Evolutionary conservation across 441 rosid genomes (phyloP), one percentile per base, ranked within the genome.

Genomic region (Omphalea diandra): DNA sequence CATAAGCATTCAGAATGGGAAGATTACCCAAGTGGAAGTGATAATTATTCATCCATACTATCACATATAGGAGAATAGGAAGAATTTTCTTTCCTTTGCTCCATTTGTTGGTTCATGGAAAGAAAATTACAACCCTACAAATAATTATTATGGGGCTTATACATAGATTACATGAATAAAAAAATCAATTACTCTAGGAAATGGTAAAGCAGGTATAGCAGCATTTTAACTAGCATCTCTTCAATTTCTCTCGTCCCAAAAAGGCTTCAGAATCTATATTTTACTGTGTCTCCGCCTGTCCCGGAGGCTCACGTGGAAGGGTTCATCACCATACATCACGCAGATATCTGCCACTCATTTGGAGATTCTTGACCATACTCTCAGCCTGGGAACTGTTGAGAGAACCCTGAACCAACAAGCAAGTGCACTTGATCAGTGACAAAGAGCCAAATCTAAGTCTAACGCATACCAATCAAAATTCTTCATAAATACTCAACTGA

Each of bases 331-430:
- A 90, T 53, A 95, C 98, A 61, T 95, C 99, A 27, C 99, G 97
- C 2, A 90, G 81, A 79, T 95, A 95, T 76, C 98, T 83, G 40
- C 97, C 96, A 18, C 65, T 87, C 85, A 75, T 93, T 82, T 95
- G 99, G 69, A 95, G 87, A 75, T 86, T 88, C 83, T 95, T 95
- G 79, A 95, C 97, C 85, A 90, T 82, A 83, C 91, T 78, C 82
- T 95, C 99, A 0, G 97, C 91, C 75, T 85, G 83, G 0, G 99
- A 89, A 70, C 83, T 81, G 77, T 89, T 90, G 3, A 93, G 73
- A 29, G 94, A 83, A 76, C 99, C 99, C 99, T 95, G 87, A 26
- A 62, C 33, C 69, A 70, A 31, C 6, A 72, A 66, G 41, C 49
- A 43, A 43, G 56, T 22, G 12, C 7, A 31, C 31, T 26, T 29